phyloP scores from a whole-genome alignment of 768 basidiomycete genomes.

The Calocybe indica region DNA sequence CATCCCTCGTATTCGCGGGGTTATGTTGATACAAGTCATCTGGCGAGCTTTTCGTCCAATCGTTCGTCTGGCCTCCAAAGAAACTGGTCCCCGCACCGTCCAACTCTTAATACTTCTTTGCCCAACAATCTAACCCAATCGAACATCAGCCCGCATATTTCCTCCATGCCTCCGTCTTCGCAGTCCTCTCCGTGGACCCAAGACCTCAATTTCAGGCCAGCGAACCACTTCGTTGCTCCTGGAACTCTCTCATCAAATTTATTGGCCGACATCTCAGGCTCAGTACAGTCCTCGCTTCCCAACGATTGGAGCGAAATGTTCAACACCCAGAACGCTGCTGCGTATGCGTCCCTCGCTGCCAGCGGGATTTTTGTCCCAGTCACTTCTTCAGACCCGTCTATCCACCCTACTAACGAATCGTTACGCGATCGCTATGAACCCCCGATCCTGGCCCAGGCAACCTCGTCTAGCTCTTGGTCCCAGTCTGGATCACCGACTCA shows the following conservation, averaged over 20 bases:
- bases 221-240: slow-evolving; percentile 9
- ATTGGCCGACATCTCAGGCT: slow-evolving; percentile 10
- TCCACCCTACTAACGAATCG: no score
- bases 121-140: slow-evolving; percentile 15
- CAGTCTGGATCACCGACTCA: slow-evolving; percentile 17
- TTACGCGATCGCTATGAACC: slow-evolving; percentile 10
- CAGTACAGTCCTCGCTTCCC: slow-evolving; percentile 9
- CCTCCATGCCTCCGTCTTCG: slow-evolving; percentile 24
- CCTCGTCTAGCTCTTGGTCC: slow-evolving; percentile 22
- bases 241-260: slow-evolving; percentile 9
- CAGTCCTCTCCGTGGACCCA: slow-evolving; percentile 31
- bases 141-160: slow-evolving; percentile 22
- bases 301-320: slow-evolving; percentile 54
- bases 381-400: slow-evolving; percentile 12
- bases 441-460: slow-evolving; percentile 14
- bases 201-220: slow-evolving; percentile 18
- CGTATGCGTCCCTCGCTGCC: slow-evolving; percentile 57
- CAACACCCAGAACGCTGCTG: slow-evolving; percentile 18
- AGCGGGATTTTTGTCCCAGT: slow-evolving; percentile 47
- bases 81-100: slow-evolving; percentile 14
- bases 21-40: slow-evolving; percentile 19
- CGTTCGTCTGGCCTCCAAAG: slow-evolving; percentile 8
- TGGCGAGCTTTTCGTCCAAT: slow-evolving; percentile 22
- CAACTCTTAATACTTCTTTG: slow-evolving; percentile 29
- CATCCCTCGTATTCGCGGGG: slow-evolving; percentile 18